Conservation (phyloP, 768 basidiomycete species). For the Lactarius tabidus region DNA sequence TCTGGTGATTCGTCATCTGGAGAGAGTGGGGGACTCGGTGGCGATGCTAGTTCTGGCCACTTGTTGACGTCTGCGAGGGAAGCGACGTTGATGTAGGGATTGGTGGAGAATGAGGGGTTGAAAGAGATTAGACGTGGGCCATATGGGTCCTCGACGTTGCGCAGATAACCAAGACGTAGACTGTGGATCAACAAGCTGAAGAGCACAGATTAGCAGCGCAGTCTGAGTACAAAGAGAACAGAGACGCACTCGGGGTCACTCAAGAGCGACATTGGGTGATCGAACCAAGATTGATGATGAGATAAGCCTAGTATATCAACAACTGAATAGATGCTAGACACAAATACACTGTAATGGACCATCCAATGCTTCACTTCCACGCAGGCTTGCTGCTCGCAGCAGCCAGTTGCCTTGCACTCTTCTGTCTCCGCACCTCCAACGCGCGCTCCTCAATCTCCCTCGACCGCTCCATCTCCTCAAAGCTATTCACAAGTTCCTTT, state of each 20-base stretch:
- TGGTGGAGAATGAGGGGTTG: constrained; percentile 69
- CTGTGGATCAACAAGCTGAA: constrained; percentile 74
- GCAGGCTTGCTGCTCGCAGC: constrained; percentile 21
- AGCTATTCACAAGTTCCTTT: constrained; percentile 63
- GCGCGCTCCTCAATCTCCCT: constrained; percentile 29
- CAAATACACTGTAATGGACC: background rate
- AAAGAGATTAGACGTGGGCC: constrained; percentile 77
- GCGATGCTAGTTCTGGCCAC: constrained; percentile 81
- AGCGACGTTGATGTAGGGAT: constrained; percentile 78
- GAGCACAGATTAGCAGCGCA: background rate
- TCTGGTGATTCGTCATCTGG: constrained; percentile 63
- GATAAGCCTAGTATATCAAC: background rate
- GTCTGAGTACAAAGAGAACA: background rate
- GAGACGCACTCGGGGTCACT: constrained; percentile 25
- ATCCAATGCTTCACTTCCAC: constrained; percentile 23
- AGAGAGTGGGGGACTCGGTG: constrained; percentile 66
- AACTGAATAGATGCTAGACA: background rate
- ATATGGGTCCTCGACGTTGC: constrained; percentile 83
- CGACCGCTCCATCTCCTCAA: constrained; percentile 46
- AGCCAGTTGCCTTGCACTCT: constrained; percentile 35
- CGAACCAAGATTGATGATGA: background rate
- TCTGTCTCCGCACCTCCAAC: constrained; percentile 35
- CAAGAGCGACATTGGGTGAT: constrained; percentile 21
- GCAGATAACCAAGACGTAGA: constrained; percentile 82
- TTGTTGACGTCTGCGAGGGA: constrained; percentile 71